A percentile compares a stretch with the other conserved stretches of the same genome.
These are phyloP conservation scores for Glycyrrhiza uralensis DNA, from an alignment of 306 rosid genomes.

Conservation along the genomic window DNA sequence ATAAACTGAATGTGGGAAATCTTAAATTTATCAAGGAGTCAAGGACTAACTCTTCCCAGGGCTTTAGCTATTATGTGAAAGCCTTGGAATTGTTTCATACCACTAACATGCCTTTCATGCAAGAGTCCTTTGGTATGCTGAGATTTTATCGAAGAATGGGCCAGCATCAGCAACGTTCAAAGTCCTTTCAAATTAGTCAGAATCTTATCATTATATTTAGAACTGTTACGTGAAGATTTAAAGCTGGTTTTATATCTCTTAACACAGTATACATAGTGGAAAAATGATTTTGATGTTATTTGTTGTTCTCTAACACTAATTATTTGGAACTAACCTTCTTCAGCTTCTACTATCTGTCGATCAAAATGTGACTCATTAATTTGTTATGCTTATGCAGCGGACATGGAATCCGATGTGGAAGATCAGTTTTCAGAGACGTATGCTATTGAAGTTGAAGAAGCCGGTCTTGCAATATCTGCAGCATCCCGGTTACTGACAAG, in stretches of 20 bases:
- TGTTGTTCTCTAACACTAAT: background rate
- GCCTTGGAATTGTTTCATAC: too few relatives aligned
- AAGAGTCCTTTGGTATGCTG: too few relatives aligned
- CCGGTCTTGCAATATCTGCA: slow-evolving; percentile 83
- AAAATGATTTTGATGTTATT: background rate
- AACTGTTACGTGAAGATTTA: background rate
- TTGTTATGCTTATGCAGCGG: slow-evolving; percentile 21
- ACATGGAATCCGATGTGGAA: slow-evolving; percentile 52
- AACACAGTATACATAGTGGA: background rate
- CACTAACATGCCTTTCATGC: too few relatives aligned
- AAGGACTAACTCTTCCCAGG: too few relatives aligned
- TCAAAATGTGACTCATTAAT: slow-evolving; percentile 18
- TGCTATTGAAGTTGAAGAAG: slow-evolving; percentile 75
- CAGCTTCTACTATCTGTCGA: background rate
- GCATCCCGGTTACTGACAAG: slow-evolving; percentile 70
- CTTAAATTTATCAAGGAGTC: too few relatives aligned
- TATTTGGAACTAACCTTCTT: background rate
- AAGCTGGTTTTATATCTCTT: background rate
- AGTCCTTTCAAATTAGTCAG: too few relatives aligned
- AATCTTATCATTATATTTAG: too few relatives aligned
- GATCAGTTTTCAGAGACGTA: slow-evolving; percentile 55
- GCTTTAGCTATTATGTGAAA: too few relatives aligned
- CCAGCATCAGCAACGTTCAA: too few relatives aligned
- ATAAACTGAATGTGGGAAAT: too few relatives aligned
- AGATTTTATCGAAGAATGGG: too few relatives aligned